Evolutionary conservation across 2,329 filamentous ascomycete species (phyloP), one percentile per base, ranked within the genome.

Genomic region (Cordyceps javanica): DNA sequence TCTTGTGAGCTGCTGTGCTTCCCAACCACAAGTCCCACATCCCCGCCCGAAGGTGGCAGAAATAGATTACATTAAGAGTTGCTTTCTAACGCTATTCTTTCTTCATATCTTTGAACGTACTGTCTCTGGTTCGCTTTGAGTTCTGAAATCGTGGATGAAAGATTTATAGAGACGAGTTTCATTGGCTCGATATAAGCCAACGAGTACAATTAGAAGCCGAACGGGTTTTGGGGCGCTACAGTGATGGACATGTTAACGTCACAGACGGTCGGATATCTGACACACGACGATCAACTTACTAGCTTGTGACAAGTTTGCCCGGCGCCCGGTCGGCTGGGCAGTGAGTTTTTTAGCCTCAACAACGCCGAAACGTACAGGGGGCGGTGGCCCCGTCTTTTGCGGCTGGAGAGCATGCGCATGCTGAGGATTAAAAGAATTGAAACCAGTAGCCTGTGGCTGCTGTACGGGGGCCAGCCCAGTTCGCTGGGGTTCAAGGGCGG

Each of bases 281-380:
- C 21, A 5, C 30, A 26, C 1, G 23, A 5, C 5, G 19, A 45
- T 9, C 28, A 13, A 19, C 93, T 88, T 87, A 97, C 93, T 99
- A 68, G 94, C 94, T 84, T 95, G 90, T 54, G 89, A 82, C 64
- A 99, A 80, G 71, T 97, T 97, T 58, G 94, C 94, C 77, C 89
- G 86, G 66, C 89, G 80, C 62, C 94, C 94, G 7, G 94, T 99
- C 28, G 91, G 82, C 75, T 97, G 94, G 30, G 92, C 86, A 60
- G 83, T 80, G 65, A 97, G 75, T 72, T 89, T 94, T 73, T 91
- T 91, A 30, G 85, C 77, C 50, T 86, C 83, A 58, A 83, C 80
- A 36, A 96, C 86, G 39, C 94, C 94, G 70, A 99, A 99, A 60
- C 91, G 84, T 19, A 99, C 87, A 25, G 91, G 85, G 46, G 94